Conservation (phyloP, 805 yeast species). For the Helenozyma rhizophorensis region DNA sequence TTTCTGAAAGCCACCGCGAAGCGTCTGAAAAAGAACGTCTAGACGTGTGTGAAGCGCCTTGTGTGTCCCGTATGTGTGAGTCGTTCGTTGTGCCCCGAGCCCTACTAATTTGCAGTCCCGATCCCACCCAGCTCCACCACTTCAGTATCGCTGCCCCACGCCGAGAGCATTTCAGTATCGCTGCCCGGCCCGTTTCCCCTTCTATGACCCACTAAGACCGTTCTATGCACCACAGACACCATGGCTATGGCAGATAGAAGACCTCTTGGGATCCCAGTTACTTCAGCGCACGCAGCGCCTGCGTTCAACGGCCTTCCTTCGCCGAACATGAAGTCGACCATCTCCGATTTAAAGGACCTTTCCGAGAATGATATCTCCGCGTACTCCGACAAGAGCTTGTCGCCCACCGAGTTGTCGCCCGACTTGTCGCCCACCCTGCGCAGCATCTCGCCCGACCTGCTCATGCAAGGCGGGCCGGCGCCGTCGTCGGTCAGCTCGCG, state of each 20-base stretch:
- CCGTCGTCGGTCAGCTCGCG: slow-evolving; percentile 25
- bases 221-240: not conserved
- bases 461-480: slow-evolving; percentile 27
- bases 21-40: too few relatives aligned
- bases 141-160: too few relatives aligned
- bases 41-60: too few relatives aligned
- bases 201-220: not conserved
- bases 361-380: slow-evolving; percentile 6
- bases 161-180: slow-evolving; percentile 19
- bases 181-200: slow-evolving; percentile 7
- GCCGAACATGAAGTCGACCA: slow-evolving; percentile 12
- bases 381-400: slow-evolving; percentile 11
- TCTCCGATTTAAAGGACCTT: slow-evolving; percentile 15
- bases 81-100: too few relatives aligned
- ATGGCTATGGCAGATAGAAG: slow-evolving; percentile 70
- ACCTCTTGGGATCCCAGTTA: slow-evolving; percentile 52
- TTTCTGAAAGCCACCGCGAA: too few relatives aligned
- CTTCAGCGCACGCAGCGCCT: slow-evolving; percentile 44
- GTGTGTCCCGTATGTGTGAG: too few relatives aligned
- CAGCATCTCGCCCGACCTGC: slow-evolving; percentile 41
- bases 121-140: too few relatives aligned
- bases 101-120: too few relatives aligned
- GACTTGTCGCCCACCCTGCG: slow-evolving; percentile 34
- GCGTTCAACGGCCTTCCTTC: slow-evolving; percentile 29
- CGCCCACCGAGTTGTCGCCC: slow-evolving; percentile 30